Evolutionary conservation across 306 rosid genomes (phyloP).

Genomic region (Trichosanthes cucumerina): DNA sequence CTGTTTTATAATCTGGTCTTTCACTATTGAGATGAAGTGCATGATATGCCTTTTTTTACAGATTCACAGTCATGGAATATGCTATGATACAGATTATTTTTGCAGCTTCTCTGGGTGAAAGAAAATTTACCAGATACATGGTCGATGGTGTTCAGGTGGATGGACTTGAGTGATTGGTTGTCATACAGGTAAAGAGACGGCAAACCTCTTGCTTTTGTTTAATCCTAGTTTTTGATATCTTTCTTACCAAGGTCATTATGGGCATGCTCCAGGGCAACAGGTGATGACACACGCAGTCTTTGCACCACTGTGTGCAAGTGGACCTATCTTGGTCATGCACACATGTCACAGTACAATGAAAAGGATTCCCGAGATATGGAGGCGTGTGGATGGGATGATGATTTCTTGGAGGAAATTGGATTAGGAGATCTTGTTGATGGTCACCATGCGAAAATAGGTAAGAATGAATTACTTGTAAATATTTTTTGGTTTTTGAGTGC

Average conservation of each 20-base stretch:
- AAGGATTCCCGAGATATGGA: constrained; percentile 75
- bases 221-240: neutral
- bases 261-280: constrained; percentile 63
- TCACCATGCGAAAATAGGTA: constrained; percentile 97
- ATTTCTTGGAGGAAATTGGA: constrained; percentile 98
- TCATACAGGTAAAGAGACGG: constrained; percentile 63
- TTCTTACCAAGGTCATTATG: neutral
- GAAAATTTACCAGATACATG: constrained; percentile 91
- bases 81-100: constrained; percentile 18
- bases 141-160: constrained; percentile 95
- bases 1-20: neutral
- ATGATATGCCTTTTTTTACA: constrained; percentile 4
- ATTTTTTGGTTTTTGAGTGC: neutral
- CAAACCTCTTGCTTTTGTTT: constrained; percentile 1
- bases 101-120: constrained; percentile 96
- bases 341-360: constrained; percentile 63
- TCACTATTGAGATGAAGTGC: neutral
- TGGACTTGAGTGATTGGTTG: constrained; percentile 99
- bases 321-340: constrained; percentile 99
- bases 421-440: constrained; percentile 90
- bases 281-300: constrained; percentile 92
- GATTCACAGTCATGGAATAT: constrained; percentile 14
- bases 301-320: constrained; percentile 98
- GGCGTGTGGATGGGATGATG: constrained; percentile 99
- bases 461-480: constrained; percentile 1